Evolutionary conservation across 78 protist species (phyloP), one percentile per base, ranked within the genome.

Genomic region (Paratrimastix pyriformis): DNA sequence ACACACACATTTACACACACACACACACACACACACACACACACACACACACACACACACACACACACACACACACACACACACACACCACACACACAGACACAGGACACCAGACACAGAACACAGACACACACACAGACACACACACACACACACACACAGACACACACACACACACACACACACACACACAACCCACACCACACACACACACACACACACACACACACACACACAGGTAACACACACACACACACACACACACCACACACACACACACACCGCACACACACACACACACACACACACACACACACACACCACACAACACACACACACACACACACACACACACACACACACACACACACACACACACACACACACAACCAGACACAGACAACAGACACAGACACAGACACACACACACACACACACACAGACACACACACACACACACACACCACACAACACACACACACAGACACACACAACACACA

Each of bases 201-300:
- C n/a, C n/a, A n/a, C n/a, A n/a, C n/a, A n/a, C n/a, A n/a, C n/a
- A 58, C 13, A 58, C 65, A 58, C 13, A 58, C 65, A 58, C 18
- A 58, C 32, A 58, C 18, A 58, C 32, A 58, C 18, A 58, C 32
- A 58, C 65, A 13, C 32, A 58, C 13, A 58, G 26, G 18, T 29
- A 58, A 13, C 7, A 58, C 7, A 13, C 65, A 58, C 18, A 13
- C 32, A 58, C 13, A 58, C 65, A 58, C 13, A 58, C n/a, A n/a
- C n/a, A n/a, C n/a, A n/a, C n/a, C n/a, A n/a, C n/a, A n/a, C n/a
- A n/a, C n/a, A n/a, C n/a, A n/a, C n/a, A n/a, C n/a, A n/a, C n/a
- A n/a, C n/a, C n/a, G n/a, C n/a, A n/a, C n/a, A n/a, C n/a, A n/a
- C n/a, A n/a, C n/a, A n/a, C n/a, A n/a, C n/a, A n/a, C n/a, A n/a